Conservation (phyloP, 306 rosid genomes). For the Lathyrus aphaca region DNA sequence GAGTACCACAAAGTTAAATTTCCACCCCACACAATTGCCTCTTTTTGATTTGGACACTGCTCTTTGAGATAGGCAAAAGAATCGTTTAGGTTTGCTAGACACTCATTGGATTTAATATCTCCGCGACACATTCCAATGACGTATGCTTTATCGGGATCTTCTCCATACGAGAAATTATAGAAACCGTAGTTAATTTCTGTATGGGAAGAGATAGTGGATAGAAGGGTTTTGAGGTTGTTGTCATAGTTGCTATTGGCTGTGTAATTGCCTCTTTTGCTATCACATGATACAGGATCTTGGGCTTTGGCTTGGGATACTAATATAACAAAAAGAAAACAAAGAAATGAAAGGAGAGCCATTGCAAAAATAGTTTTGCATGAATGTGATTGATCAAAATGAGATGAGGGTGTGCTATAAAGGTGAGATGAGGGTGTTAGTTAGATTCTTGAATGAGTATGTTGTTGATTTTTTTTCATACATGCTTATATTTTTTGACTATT, state of each 20-base stretch:
- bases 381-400: no score
- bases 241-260: constrained; percentile 37
- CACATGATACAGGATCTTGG: neutral
- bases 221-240: constrained; percentile 40
- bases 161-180: constrained; percentile 41
- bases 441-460: no score
- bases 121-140: constrained; percentile 49
- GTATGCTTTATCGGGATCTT: constrained; percentile 34
- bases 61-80: neutral
- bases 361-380: neutral
- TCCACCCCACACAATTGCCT: constrained; percentile 42
- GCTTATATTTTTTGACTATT: no score
- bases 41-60: constrained; percentile 48
- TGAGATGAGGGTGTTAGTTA: no score
- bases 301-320: neutral
- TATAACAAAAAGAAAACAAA: neutral
- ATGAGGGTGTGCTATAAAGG: no score
- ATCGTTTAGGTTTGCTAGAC: constrained; percentile 38
- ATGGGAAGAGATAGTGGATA: constrained; percentile 34
- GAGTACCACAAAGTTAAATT: constrained; percentile 33
- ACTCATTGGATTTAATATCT: constrained; percentile 24
- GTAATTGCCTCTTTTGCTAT: neutral
- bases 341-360: neutral
- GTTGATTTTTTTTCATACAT: no score
- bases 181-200: constrained; percentile 36